These are phyloP conservation scores for Metarhizium humberi DNA, from an alignment of 2,329 filamentous ascomycete species.

Conservation along the genomic window DNA sequence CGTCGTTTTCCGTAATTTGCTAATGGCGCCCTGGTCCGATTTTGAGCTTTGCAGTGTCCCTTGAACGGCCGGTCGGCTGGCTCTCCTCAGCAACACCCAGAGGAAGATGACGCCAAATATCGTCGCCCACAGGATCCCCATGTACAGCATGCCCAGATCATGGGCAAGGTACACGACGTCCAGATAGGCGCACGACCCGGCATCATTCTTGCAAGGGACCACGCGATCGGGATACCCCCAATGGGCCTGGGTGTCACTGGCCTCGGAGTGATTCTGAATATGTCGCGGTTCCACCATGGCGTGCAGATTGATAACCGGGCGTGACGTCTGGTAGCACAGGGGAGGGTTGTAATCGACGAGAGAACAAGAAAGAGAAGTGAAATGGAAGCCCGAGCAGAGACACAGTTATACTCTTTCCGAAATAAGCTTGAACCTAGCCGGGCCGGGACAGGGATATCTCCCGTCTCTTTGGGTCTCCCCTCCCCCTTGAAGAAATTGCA, in stretches of 20 bases:
- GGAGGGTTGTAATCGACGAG: background rate
- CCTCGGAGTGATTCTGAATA: slow-evolving; percentile 32
- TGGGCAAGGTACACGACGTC: slow-evolving; percentile 41
- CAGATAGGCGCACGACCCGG: slow-evolving; percentile 39
- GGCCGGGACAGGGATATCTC: background rate
- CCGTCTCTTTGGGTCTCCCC: background rate
- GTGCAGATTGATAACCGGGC: background rate
- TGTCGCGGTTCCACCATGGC: slow-evolving; percentile 19
- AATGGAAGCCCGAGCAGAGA: background rate
- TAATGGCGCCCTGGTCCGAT: slow-evolving; percentile 11
- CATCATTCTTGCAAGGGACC: slow-evolving; percentile 35
- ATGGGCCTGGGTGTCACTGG: slow-evolving; percentile 27
- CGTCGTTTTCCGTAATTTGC: slow-evolving; percentile 23
- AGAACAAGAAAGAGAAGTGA: background rate
- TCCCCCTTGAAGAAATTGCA: background rate
- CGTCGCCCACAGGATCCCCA: slow-evolving; percentile 39
- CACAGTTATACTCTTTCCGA: background rate
- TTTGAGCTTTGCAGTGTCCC: slow-evolving; percentile 7
- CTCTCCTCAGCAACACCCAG: slow-evolving; percentile 25
- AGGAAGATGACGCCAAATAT: slow-evolving; percentile 32
- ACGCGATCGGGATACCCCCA: slow-evolving; percentile 39
- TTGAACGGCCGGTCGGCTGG: slow-evolving; percentile 15
- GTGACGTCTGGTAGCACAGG: background rate
- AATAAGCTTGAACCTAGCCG: background rate
- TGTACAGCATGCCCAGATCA: slow-evolving; percentile 40